Percentiles rank a stretch among this genome's conserved stretches.
phyloP scores from a whole-genome alignment of 495 filamentous ascomycete species.

The Podospora pseudopauciseta region DNA sequence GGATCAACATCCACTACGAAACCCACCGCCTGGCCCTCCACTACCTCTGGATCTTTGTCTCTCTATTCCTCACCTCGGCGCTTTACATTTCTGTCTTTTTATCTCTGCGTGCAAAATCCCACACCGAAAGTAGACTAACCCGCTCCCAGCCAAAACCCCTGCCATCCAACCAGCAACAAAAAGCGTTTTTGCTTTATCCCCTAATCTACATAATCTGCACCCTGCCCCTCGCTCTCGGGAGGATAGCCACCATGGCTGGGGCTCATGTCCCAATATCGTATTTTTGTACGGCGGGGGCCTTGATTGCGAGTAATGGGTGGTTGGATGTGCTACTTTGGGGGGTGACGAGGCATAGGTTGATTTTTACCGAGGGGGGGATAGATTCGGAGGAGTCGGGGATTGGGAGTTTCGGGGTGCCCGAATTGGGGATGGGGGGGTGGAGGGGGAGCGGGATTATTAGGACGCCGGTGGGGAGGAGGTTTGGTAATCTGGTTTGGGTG shows the following conservation, averaged over 20 bases:
- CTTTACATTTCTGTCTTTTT: slow-evolving; percentile 66
- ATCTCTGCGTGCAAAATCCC: slow-evolving; percentile 46
- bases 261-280: slow-evolving; percentile 51
- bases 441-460: slow-evolving; percentile 33
- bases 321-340: slow-evolving; percentile 71
- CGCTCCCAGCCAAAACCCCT: not conserved
- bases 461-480: slow-evolving; percentile 35
- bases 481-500: slow-evolving; percentile 46
- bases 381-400: slow-evolving; percentile 42
- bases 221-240: slow-evolving; percentile 64
- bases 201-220: slow-evolving; percentile 70
- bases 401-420: slow-evolving; percentile 36
- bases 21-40: slow-evolving; percentile 64
- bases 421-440: slow-evolving; percentile 16
- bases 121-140: slow-evolving; percentile 2
- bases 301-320: slow-evolving; percentile 71
- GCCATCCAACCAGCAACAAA: slow-evolving; percentile 34
- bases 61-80: slow-evolving; percentile 58
- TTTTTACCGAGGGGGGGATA: slow-evolving; percentile 39
- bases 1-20: slow-evolving; percentile 62
- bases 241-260: slow-evolving; percentile 62
- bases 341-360: slow-evolving; percentile 57
- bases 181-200: slow-evolving; percentile 71
- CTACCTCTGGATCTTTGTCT: slow-evolving; percentile 76
- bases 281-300: slow-evolving; percentile 65